phyloP scores from a whole-genome alignment of 2,329 filamentous ascomycete species.

The Seiridium cupressi region DNA sequence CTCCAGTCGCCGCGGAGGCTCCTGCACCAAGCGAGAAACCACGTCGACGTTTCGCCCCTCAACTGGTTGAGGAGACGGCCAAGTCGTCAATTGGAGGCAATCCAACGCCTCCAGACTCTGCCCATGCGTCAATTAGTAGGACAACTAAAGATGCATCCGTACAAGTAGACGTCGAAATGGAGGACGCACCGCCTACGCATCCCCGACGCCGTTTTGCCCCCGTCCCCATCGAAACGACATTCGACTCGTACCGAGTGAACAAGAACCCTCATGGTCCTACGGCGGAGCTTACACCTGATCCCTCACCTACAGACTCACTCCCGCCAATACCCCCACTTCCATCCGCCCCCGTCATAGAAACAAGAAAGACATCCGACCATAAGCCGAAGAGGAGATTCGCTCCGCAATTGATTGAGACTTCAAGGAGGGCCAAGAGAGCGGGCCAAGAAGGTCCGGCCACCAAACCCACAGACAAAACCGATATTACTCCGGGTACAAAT shows the following conservation, averaged over 20 bases:
- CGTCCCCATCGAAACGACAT: constrained; percentile 71
- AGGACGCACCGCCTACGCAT: constrained; percentile 17
- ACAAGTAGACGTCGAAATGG: constrained; percentile 25
- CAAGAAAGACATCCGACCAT: constrained; percentile 20
- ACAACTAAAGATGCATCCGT: constrained; percentile 26
- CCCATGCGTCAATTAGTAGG: not conserved
- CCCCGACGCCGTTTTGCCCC: constrained; percentile 62
- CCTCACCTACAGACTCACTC: constrained; percentile 49
- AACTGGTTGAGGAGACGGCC: constrained; percentile 29
- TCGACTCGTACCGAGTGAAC: constrained; percentile 54
- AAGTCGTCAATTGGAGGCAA: constrained; percentile 18
- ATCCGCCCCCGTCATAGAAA: constrained; percentile 6
- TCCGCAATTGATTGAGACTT: constrained; percentile 80
- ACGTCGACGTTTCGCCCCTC: constrained; percentile 29
- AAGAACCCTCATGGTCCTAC: constrained; percentile 45
- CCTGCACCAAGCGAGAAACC: constrained; percentile 20
- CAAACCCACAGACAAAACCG: constrained; percentile 67
- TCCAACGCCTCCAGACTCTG: not conserved
- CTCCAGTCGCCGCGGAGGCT: not conserved
- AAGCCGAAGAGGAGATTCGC: constrained; percentile 57
- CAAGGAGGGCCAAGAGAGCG: constrained; percentile 66
- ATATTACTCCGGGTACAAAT: constrained; percentile 64
- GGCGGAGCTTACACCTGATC: constrained; percentile 56
- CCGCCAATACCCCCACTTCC: constrained; percentile 23
- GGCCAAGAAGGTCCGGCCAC: constrained; percentile 64